Percentiles rank a stretch among this genome's conserved stretches.
These are phyloP conservation scores for Trichophaea hybrida DNA, from an alignment of 2,329 filamentous ascomycete genomes.

Conservation along the genomic window DNA sequence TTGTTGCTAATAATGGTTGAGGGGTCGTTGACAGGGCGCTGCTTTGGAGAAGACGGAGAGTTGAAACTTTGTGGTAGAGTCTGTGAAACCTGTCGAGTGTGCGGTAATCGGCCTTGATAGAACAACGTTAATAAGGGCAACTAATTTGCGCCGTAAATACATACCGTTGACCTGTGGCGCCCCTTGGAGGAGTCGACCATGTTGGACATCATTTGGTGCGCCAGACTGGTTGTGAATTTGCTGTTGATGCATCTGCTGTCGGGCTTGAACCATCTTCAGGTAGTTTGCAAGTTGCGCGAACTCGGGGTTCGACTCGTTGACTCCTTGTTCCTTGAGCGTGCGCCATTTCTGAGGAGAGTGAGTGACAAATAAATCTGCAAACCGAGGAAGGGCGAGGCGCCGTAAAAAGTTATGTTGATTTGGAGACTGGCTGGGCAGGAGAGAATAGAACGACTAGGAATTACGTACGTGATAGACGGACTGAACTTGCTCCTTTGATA, in stretches of 20 bases:
- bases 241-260: slow-evolving; percentile 56
- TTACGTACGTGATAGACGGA: slow-evolving; percentile 32
- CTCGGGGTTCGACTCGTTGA: slow-evolving; percentile 70
- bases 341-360: slow-evolving; percentile 56
- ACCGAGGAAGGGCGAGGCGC: neutral
- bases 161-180: slow-evolving; percentile 27
- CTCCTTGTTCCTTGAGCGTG: slow-evolving; percentile 74
- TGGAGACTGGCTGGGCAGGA: neutral
- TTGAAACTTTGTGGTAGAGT: slow-evolving; percentile 7
- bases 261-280: slow-evolving; percentile 45
- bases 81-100: slow-evolving; percentile 28
- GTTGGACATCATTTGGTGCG: slow-evolving; percentile 18
- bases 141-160: slow-evolving; percentile 22
- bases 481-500: slow-evolving; percentile 22
- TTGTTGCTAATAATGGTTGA: neutral
- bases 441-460: neutral
- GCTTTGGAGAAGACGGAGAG: slow-evolving; percentile 15
- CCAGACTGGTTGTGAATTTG: slow-evolving; percentile 40
- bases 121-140: slow-evolving; percentile 27
- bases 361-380: neutral
- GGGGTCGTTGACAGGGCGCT: slow-evolving; percentile 10
- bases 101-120: slow-evolving; percentile 30
- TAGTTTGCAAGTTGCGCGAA: slow-evolving; percentile 35
- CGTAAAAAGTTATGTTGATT: neutral
- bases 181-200: slow-evolving; percentile 21